A percentile compares a stretch with the other conserved stretches of the same genome.
Evolutionary conservation across 768 basidiomycete genomes (phyloP).

Genomic region (Leccinum disarticulatum): DNA sequence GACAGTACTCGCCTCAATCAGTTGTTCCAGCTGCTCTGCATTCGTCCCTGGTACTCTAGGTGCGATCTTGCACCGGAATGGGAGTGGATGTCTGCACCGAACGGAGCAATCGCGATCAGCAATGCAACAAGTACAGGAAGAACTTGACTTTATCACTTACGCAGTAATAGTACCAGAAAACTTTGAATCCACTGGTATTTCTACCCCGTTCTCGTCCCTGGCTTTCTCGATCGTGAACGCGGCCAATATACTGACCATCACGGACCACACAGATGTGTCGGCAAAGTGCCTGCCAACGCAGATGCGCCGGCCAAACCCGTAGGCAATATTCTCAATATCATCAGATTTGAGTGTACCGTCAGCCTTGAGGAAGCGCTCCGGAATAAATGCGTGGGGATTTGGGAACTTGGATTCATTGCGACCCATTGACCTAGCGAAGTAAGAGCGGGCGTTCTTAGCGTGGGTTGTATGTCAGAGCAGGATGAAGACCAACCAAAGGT

Average conservation of each 20-base stretch:
- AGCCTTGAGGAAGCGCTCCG: conserved; percentile 40
- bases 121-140: background rate
- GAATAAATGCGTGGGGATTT: conserved; percentile 37
- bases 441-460: background rate
- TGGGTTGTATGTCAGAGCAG: background rate
- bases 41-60: conserved; percentile 12
- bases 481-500: conserved; percentile 17
- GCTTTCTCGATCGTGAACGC: conserved; percentile 17
- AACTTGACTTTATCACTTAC: conserved; percentile 11
- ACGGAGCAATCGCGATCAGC: background rate
- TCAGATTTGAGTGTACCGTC: conserved; percentile 21
- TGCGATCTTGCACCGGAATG: conserved; percentile 16
- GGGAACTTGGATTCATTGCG: conserved; percentile 35
- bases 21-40: conserved; percentile 8
- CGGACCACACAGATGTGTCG: conserved; percentile 25
- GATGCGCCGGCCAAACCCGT: conserved; percentile 32
- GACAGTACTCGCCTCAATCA: conserved; percentile 15
- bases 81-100: conserved; percentile 13
- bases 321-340: conserved; percentile 13
- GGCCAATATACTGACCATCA: conserved; percentile 19
- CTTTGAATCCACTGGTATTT: conserved; percentile 19
- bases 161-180: conserved; percentile 2
- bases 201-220: conserved; percentile 19
- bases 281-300: conserved; percentile 31
- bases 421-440: conserved; percentile 21